A percentile compares a stretch with the other conserved stretches of the same genome.
Evolutionary conservation across 306 rosid genomes (phyloP).

Genomic region (Castanospermum australe): DNA sequence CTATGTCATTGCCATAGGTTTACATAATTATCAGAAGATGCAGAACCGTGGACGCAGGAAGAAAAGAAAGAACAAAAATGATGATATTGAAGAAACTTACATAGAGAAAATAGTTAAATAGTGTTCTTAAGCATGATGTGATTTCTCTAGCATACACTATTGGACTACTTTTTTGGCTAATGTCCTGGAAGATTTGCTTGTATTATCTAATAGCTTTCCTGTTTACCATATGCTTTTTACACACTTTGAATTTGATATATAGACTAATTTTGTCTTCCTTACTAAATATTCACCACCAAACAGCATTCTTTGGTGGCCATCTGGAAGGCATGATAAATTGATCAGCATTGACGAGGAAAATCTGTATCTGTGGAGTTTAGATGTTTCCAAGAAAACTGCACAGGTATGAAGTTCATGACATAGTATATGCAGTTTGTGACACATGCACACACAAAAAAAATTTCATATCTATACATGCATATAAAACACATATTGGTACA

Average conservation of each 20-base stretch:
- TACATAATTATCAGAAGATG: conserved; percentile 1
- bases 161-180: conserved; percentile 1
- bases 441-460: background rate
- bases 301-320: conserved; percentile 98
- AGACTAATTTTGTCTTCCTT: conserved; percentile 15
- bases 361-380: conserved; percentile 82
- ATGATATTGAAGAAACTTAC: background rate
- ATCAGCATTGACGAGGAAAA: conserved; percentile 86
- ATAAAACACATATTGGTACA: background rate
- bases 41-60: background rate
- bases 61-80: background rate
- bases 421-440: conserved; percentile 15
- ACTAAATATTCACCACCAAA: conserved; percentile 26
- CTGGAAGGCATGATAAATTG: conserved; percentile 88
- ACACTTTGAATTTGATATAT: background rate
- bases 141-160: conserved; percentile 5
- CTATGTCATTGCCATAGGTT: background rate
- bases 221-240: conserved; percentile 4
- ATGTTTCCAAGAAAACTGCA: conserved; percentile 77
- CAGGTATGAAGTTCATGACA: conserved; percentile 55
- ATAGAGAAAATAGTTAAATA: background rate
- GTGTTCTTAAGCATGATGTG: background rate
- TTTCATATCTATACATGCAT: background rate
- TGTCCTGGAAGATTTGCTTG: background rate
- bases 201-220: conserved; percentile 1